phyloP scores from a whole-genome alignment of 2,329 filamentous ascomycete genomes.

The Fusarium xyrophilum region DNA sequence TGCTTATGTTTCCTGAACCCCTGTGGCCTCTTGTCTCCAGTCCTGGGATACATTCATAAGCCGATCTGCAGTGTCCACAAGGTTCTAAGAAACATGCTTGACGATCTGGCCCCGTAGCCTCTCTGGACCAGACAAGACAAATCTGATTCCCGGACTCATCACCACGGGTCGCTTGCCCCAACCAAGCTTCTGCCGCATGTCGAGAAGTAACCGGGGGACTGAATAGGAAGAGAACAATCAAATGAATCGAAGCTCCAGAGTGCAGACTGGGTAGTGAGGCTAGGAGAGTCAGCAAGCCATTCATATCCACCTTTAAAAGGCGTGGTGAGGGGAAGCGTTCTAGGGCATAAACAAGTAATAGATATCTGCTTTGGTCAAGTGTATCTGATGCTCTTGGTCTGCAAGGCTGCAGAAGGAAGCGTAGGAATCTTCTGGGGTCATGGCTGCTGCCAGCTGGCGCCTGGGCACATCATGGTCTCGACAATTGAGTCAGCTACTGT shows the following conservation, averaged over 20 bases:
- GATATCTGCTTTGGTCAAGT: constrained; percentile 40
- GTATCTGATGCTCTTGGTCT: constrained; percentile 43
- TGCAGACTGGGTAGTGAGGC: constrained; percentile 38
- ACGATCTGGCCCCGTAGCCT: neutral
- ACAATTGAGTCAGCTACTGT: neutral
- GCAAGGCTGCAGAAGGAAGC: constrained; percentile 45
- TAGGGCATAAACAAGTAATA: constrained; percentile 44
- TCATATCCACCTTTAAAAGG: constrained; percentile 37
- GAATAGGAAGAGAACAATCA: neutral
- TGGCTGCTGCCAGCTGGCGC: neutral
- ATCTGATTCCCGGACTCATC: neutral
- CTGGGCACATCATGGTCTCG: neutral
- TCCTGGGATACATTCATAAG: neutral
- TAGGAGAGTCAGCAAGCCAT: constrained; percentile 42
- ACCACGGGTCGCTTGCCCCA: neutral
- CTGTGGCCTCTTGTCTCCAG: too few species aligned
- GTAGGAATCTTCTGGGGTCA: constrained; percentile 24
- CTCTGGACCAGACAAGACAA: rapidly evolving
- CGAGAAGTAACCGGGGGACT: neutral
- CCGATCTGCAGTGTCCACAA: neutral
- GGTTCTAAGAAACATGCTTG: neutral
- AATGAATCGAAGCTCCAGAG: constrained; percentile 45
- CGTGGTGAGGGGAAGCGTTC: constrained; percentile 44
- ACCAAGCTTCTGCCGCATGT: neutral
- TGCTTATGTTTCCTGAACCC: rapidly evolving